phyloP scores from a whole-genome alignment of 331 rosid genomes.

The Arachis monticola region DNA sequence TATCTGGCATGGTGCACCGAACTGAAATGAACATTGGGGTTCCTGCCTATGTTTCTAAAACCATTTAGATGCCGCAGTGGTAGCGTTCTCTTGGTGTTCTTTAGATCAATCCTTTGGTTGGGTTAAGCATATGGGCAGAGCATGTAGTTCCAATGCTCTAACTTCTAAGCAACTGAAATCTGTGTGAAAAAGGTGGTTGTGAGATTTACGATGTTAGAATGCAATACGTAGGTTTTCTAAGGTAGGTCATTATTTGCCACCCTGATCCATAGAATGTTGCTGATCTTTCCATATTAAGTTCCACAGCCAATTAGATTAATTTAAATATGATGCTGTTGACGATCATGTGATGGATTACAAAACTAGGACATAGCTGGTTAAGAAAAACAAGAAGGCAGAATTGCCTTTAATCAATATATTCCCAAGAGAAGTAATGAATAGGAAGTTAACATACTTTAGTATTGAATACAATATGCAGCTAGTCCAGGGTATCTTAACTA shows the following conservation, averaged over 20 bases:
- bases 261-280: neutral
- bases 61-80: neutral
- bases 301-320: conserved; percentile 1
- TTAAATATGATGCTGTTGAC: neutral
- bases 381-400: neutral
- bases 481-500: neutral
- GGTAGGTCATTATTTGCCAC: conserved; percentile 13
- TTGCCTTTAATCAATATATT: neutral
- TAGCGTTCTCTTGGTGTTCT: neutral
- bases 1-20: conserved; percentile 1
- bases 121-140: conserved; percentile 8
- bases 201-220: conserved; percentile 29
- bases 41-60: conserved; percentile 18
- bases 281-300: conserved; percentile 7
- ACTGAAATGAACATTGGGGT: conserved; percentile 21
- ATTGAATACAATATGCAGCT: neutral
- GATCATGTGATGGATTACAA: neutral
- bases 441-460: conserved; percentile 5
- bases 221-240: neutral
- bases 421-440: neutral
- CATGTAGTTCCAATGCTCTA: conserved; percentile 17
- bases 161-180: conserved; percentile 25
- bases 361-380: neutral
- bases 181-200: neutral
- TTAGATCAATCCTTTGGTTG: conserved; percentile 8